Evolutionary conservation across 805 yeast species (phyloP), one percentile per base, ranked within the genome.

Genomic region (Lipomyces kockii): DNA sequence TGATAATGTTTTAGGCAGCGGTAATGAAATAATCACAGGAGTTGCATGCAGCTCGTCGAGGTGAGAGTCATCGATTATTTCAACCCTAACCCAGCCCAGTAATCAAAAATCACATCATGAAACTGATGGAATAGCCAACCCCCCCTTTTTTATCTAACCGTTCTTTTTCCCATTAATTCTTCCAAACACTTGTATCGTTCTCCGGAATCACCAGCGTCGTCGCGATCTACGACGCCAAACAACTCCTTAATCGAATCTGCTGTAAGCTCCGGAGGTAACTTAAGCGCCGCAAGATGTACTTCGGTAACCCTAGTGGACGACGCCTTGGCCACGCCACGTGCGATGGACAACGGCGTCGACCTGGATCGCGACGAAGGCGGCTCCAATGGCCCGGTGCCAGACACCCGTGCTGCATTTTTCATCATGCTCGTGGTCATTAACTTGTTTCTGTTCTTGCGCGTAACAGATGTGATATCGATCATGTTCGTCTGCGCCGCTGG

Each of bases 381-480:
- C 49, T 17, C 49, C 49, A 37, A 12, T 9, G 49, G 22, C 49
- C 22, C 49, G 22, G 49, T 17, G 12, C 49, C 49, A 2, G 22
- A 17, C 20, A 3, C 49, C 22, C 7, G 22, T 22, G 22, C n/a
- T 6, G 55, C 55, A 9, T 52, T 52, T 29, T 52, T 52, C 55
- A 52, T 52, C 55, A 52, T 52, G 34, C n/a, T 17, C 17, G 55
- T 52, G 17, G 55, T 52, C 55, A 52, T 52, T 29, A 52, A 14
- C 55, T 25, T 52, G 34, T 52, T 52, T 52, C 55, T 11, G 34
- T 52, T 52, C 55, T 52, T 52, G 27, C 55, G 55, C 55, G 34
- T 25, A 25, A 29, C 34, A 17, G 55, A 25, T 25, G 55, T 25
- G 34, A 52, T n/a, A 43, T 43, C 49, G 49, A 43, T 43, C 49